phyloP scores from a whole-genome alignment of 2,329 filamentous ascomycete genomes.

The Stagonosporopsis tanaceti region DNA sequence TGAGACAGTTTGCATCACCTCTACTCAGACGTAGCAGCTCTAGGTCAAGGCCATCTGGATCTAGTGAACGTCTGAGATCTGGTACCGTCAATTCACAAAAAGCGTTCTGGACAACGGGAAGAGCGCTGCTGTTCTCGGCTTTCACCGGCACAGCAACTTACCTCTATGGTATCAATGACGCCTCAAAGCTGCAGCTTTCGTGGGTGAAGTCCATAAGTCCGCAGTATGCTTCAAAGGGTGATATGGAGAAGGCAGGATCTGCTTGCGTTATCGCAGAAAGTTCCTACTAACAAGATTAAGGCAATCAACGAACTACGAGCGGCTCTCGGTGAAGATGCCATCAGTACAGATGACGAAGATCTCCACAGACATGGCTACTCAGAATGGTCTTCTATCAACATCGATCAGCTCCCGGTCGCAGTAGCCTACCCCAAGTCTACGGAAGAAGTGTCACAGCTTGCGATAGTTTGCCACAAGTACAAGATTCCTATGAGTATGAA shows the following conservation, averaged over 20 bases:
- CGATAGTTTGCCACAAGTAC: constrained; percentile 78
- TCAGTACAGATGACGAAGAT: constrained; percentile 71
- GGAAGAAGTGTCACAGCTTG: constrained; percentile 69
- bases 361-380: constrained; percentile 72
- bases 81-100: constrained; percentile 30
- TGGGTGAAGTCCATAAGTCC: constrained; percentile 41
- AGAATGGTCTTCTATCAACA: constrained; percentile 75
- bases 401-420: constrained; percentile 68
- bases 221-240: constrained; percentile 58
- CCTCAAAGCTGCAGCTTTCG: constrained; percentile 37
- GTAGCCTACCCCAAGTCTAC: constrained; percentile 71
- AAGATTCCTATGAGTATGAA: constrained; percentile 72
- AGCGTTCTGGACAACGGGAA: constrained; percentile 58
- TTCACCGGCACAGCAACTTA: constrained; percentile 63
- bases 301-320: constrained; percentile 64
- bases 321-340: constrained; percentile 64
- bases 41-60: constrained; percentile 37
- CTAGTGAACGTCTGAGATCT: constrained; percentile 33
- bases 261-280: too few relatives aligned
- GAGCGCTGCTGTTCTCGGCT: constrained; percentile 58
- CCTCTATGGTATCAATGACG: constrained; percentile 56
- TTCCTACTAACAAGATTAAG: constrained; percentile 42
- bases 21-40: constrained; percentile 38
- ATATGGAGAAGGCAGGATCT: constrained; percentile 59
- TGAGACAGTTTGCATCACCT: constrained; percentile 41